A percentile compares a stretch with the other conserved stretches of the same genome.
Evolutionary conservation across 129 eudicot species (phyloP).

Genomic region (Lonicera japonica): DNA sequence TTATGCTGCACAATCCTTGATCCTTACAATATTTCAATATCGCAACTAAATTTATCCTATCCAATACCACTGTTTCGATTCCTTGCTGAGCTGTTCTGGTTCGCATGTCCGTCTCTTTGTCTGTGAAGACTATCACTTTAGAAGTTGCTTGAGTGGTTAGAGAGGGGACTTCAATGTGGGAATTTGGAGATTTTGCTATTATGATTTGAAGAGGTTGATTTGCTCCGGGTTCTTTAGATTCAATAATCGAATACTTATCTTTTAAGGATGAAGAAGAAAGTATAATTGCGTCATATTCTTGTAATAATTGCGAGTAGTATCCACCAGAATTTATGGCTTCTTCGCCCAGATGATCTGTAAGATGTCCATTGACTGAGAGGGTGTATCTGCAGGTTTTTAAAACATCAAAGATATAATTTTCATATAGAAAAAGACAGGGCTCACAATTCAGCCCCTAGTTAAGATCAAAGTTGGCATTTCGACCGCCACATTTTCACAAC

Average conservation of each 20-base stretch:
- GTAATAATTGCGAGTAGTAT: constrained; percentile 73
- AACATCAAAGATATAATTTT: not conserved
- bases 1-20: constrained; percentile 66
- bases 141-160: constrained; percentile 25
- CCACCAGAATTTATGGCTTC: constrained; percentile 61
- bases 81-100: constrained; percentile 40
- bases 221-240: constrained; percentile 75
- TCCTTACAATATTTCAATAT: constrained; percentile 59
- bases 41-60: constrained; percentile 37
- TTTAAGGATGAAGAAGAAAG: constrained; percentile 36
- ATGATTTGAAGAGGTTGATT: constrained; percentile 69
- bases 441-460: no score
- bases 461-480: no score
- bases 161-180: constrained; percentile 26
- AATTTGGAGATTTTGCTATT: constrained; percentile 37
- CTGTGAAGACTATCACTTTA: constrained; percentile 45
- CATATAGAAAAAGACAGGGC: no score
- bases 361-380: constrained; percentile 51
- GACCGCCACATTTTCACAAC: no score
- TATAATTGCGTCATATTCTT: constrained; percentile 75
- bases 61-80: constrained; percentile 40
- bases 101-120: constrained; percentile 26
- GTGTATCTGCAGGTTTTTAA: constrained; percentile 55
- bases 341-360: constrained; percentile 54
- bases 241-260: constrained; percentile 29